phyloP scores from a whole-genome alignment of 331 rosid genomes.

The Cucumis variabilis region DNA sequence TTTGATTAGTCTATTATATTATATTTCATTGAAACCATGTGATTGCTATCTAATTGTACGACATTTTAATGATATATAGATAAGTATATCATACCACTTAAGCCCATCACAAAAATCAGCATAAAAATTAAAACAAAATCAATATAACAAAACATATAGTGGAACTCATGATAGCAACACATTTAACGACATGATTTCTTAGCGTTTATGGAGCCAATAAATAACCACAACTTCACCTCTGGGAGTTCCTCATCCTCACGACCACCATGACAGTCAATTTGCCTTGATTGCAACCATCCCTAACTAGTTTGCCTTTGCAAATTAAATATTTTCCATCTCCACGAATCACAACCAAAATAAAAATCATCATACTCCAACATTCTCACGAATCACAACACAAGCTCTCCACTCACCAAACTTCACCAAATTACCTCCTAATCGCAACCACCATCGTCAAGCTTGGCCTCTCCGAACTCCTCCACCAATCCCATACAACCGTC shows the following conservation, averaged over 20 bases:
- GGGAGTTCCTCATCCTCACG: neutral
- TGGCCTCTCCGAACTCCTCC: slow-evolving; percentile 61
- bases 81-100: no score
- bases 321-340: slow-evolving; percentile 57
- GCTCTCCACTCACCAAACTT: slow-evolving; percentile 90
- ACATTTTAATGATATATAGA: no score
- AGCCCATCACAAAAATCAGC: no score
- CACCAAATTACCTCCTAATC: slow-evolving; percentile 63
- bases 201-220: neutral
- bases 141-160: no score
- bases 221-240: slow-evolving; percentile 25
- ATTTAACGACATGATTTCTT: neutral
- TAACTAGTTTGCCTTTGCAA: slow-evolving; percentile 84
- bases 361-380: slow-evolving; percentile 73
- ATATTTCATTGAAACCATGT: no score
- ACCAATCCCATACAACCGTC: slow-evolving; percentile 52
- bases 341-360: slow-evolving; percentile 65
- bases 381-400: slow-evolving; percentile 91
- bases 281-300: slow-evolving; percentile 69
- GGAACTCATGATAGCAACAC: neutral
- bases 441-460: slow-evolving; percentile 64
- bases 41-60: no score
- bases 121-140: no score
- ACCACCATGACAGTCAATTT: slow-evolving; percentile 51
- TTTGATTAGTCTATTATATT: no score